Base-by-base conservation (phyloP, 75 land plant genomes). In the Larix kaempferi region DNA sequence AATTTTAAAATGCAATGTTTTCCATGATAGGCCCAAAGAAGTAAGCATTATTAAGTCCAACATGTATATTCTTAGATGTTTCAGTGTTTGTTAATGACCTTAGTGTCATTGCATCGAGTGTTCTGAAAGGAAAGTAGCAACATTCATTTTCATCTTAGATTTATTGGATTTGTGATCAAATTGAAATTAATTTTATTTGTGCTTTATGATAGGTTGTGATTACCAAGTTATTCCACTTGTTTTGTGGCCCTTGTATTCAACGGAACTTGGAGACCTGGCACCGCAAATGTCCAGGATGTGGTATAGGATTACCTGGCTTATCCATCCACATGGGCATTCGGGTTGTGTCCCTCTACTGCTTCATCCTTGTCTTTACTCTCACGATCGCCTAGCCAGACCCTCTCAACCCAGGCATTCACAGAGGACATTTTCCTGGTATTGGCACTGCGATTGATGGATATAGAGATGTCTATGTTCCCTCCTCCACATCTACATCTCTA, bases 171-270 rank as follows among this genome's bases (percentile, higher is more conserved):
- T 25, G 22, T 19, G 16, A 49, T 8, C 35, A 29, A 59, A 13
- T 19, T 62, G 54, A 35, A 11, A 52, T 26, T 11, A 39, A 78
- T 19, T 35, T 71, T 15, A 58, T 54, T 59, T 62, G 56, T 56
- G 44, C 67, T 72, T 74, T 58, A 77, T 82, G 83, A 56, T 89
- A 97, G 99, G 99, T 97, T 73, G 99, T 94, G 33, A 91, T 97
- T 78, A 90, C 99, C 35, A 94, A 97, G 78, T 97, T 98, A 81
- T 94, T 80, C 85, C 99, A 97, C 78, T 77, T 97, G 49, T 97
- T 97, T 80, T 97, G 99, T 81, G 71, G 78, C 71, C 91, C 90
- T n/a, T 97, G 99, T 74, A 84, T 97, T 17, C 94, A 90, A 59
- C 85, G 79, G 82, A 86, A 88, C 39, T 33, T 88, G 65, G 94